Evolutionary conservation across 2,329 filamentous ascomycete species (phyloP), one percentile per base, ranked within the genome.

Genomic region (Fusarium sp.): DNA sequence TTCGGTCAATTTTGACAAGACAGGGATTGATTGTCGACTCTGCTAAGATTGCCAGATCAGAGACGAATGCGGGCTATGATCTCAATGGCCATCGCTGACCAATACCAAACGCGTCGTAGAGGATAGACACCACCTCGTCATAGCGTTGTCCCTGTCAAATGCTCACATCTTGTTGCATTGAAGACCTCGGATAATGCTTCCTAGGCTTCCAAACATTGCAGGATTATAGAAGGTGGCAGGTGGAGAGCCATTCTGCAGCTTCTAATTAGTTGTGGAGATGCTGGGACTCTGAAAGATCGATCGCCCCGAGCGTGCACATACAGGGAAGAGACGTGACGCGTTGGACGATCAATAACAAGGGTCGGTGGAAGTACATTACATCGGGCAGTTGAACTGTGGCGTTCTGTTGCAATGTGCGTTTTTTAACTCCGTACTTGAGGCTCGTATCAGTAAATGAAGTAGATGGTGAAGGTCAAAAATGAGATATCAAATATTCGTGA

Each of bases 261-360:
- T 68, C 37, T 63, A 70, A 70, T 70, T 70, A 70, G 41, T 24
- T 68, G 67, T 70, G 67, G 67, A 56, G 48, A 70, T 66, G 52
- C 54, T 47, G 61, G 38, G 63, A 41, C 53, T 37, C 11, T 48
- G 49, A 57, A 63, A 49, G 53, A 65, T 61, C 54, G 68, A 71
- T 71, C 68, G 48, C 43, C 64, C 63, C 42, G 47, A 52, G 37
- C 55, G 29, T 55, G 53, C 46, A 59, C 42, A 33, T 20, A 53
- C 46, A 68, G 31, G 42, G 44, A 35, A 54, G 31, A 50, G 49
- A 57, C 57, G 63, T 70, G 66, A 70, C 67, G 66, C 55, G 66
- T 66, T 62, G 62, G 66, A 39, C 41, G 66, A 70, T 70, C 66
- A 64, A 31, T 33, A 26, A 42, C 66, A 54, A 66, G 66, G 56